Evolutionary conservation across 345 rosid genomes (phyloP).

Genomic region (Salix udensis): DNA sequence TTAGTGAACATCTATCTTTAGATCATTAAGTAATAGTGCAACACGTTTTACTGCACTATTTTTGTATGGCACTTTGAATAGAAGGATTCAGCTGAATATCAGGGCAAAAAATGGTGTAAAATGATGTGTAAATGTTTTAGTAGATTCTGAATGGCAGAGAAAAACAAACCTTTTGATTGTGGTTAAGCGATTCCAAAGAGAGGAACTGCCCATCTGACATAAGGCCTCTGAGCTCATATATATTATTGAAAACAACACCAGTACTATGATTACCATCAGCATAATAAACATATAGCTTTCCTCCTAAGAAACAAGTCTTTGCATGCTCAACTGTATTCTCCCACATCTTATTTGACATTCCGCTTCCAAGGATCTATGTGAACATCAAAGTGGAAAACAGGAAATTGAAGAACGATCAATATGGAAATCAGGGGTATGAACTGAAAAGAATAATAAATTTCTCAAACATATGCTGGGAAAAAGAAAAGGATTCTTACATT

Average conservation of each 20-base stretch:
- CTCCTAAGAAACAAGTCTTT: conserved; percentile 83
- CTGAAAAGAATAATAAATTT: neutral
- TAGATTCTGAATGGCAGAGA: neutral
- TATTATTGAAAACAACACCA: conserved; percentile 78
- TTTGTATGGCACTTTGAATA: neutral
- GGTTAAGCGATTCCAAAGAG: conserved; percentile 63
- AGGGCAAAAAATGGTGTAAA: neutral
- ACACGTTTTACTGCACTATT: neutral
- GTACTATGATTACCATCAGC: conserved; percentile 47
- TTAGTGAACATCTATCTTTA: neutral
- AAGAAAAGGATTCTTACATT: conserved; percentile 39
- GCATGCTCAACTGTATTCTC: conserved; percentile 92
- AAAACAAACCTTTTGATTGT: conserved; percentile 65
- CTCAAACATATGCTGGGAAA: neutral
- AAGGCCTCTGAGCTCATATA: conserved; percentile 78
- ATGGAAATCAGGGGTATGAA: neutral
- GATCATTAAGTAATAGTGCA: neutral
- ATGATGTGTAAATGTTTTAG: neutral
- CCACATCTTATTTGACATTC: conserved; percentile 98
- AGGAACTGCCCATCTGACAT: conserved; percentile 73
- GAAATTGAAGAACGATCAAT: neutral
- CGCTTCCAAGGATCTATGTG: conserved; percentile 81
- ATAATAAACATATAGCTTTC: conserved; percentile 71
- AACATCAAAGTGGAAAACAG: conserved; percentile 2
- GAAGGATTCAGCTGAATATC: neutral